phyloP scores from a whole-genome alignment of 257 asterid species.

The Ehretia macrophylla region DNA sequence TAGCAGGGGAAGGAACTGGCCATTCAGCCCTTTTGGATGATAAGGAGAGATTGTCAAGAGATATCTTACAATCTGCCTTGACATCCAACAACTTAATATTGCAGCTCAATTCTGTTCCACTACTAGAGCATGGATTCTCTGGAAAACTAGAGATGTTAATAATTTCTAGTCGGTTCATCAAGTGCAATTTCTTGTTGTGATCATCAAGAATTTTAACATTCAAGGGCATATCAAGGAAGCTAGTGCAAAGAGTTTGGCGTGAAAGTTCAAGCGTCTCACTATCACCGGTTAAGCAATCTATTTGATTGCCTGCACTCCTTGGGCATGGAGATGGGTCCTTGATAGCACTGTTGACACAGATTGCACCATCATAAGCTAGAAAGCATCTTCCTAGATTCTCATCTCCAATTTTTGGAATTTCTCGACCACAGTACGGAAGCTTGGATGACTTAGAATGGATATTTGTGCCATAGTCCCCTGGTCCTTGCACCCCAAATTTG shows the following conservation, averaged over 20 bases:
- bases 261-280: no score
- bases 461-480: background rate
- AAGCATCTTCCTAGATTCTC: background rate
- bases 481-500: background rate
- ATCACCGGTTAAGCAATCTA: slow-evolving; percentile 8
- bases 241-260: no score
- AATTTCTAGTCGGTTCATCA: no score
- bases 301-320: background rate
- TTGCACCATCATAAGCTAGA: slow-evolving; percentile 1
- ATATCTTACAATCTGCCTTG: background rate
- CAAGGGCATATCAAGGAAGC: no score
- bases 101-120: no score
- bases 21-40: slow-evolving; percentile 5
- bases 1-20: background rate
- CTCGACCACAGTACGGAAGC: background rate
- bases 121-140: no score
- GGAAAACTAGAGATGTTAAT: no score
- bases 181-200: no score
- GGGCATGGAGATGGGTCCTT: background rate
- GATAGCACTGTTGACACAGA: background rate
- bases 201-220: no score
- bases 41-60: slow-evolving; percentile 9
- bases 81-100: background rate
- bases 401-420: background rate
- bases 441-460: background rate